Evolutionary conservation across 768 basidiomycete genomes (phyloP), one percentile per base, ranked within the genome.

Genomic region (Tulasnella sp.): DNA sequence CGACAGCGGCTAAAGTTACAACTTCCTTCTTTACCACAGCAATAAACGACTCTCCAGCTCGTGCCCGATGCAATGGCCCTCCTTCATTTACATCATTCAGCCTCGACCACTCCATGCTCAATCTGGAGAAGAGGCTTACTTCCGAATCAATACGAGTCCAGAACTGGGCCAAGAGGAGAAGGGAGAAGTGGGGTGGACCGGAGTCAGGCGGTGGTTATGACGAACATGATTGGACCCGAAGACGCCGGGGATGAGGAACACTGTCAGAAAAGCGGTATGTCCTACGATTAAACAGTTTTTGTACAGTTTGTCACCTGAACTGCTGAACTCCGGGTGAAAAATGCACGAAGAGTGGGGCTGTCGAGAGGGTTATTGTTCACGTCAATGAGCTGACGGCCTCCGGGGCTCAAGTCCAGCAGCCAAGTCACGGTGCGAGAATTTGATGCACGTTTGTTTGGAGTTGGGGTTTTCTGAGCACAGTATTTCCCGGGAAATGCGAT

Each of bases 361-460:
- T 99, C 24, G 95, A 98, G 84, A 91, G 96, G 31, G 96, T 98
- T 16, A 86, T 96, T 37, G 90, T 98, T 1, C 96, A 98, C 83
- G 86, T 91, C 54, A 90, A 94, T 72, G 88, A 92, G 60, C 94
- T 95, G 2, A 87, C 90, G 1, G 90, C 95, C 0, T 82, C 86
- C 3, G 88, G 92, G 74, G 88, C 91, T 2, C 92, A 92, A n/a
- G 97, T 1, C 94, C 95, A 6, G 96, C 90, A 0, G 97, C 96
- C 16, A 97, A 97, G 8, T 99, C 96, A 96, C 96, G 0, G 95
- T 97, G 2, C 91, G 96, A 74, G 96, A 97, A 85, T 89, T 98
- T 77, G 96, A 99, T 83, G 97, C 96, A 31, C 89, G 97, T 41
- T 97, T 90, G 85, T 99, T 98, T 84, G 96, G 94, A 18, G 97